A percentile compares a stretch with the other conserved stretches of the same genome.
Conservation (phyloP, 345 rosid genomes). For the Hibiscus trionum region DNA sequence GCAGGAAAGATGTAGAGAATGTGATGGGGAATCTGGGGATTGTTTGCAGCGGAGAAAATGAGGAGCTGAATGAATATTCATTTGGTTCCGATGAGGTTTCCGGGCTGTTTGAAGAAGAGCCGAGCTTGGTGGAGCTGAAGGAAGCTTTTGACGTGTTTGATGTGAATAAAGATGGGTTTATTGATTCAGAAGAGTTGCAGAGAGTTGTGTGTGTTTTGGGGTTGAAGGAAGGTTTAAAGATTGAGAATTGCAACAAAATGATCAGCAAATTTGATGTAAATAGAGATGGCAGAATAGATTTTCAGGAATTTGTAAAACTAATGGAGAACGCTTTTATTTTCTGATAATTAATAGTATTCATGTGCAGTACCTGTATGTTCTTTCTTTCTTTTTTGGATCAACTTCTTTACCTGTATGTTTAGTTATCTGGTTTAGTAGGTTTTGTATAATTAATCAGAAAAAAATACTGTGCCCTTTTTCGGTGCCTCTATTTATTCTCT, state of each 20-base stretch:
- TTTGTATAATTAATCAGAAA: no score
- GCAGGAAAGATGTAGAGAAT: conserved; percentile 50
- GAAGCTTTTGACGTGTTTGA: conserved; percentile 78
- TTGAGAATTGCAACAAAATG: conserved; percentile 56
- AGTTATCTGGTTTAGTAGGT: no score
- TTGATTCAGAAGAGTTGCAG: conserved; percentile 65
- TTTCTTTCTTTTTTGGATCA: no score
- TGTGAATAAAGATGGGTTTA: conserved; percentile 65
- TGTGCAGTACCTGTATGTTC: no score
- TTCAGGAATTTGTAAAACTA: conserved; percentile 55
- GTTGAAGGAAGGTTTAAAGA: conserved; percentile 36
- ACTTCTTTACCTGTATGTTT: no score
- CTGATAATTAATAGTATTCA: no score
- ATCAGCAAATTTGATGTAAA: conserved; percentile 44
- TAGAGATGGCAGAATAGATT: conserved; percentile 57
- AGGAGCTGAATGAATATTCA: conserved; percentile 23
- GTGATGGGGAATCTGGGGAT: conserved; percentile 60
- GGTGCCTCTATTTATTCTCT: no score
- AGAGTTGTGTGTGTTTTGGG: conserved; percentile 51
- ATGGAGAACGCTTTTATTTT: conserved; percentile 31
- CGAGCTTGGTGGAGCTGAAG: conserved; percentile 66
- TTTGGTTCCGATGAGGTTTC: conserved; percentile 35
- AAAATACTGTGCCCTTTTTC: no score
- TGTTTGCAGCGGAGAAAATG: conserved; percentile 29
- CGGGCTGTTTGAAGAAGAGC: conserved; percentile 67